phyloP scores from a whole-genome alignment of 2,329 filamentous ascomycete species.

The Verruconis gallopava region DNA sequence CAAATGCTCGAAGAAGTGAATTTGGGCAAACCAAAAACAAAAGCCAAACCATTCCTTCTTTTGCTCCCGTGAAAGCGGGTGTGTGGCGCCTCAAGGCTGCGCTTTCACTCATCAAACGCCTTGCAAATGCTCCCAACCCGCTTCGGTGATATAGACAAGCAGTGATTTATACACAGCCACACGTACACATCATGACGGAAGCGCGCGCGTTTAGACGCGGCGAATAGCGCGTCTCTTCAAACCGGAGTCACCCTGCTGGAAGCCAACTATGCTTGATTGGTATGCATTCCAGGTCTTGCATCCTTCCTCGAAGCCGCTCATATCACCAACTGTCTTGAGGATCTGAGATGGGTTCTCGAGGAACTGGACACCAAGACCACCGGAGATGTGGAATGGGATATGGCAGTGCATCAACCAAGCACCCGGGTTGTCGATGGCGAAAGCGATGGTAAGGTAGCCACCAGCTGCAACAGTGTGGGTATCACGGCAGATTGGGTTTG shows the following conservation, averaged over 20 bases:
- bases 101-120: no score
- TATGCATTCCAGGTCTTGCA: constrained; percentile 18
- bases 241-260: constrained; percentile 7
- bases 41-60: no score
- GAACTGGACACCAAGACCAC: constrained; percentile 12
- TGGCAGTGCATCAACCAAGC: constrained; percentile 19
- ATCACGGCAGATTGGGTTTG: constrained; percentile 23
- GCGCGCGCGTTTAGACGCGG: constrained; percentile 1
- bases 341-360: constrained; percentile 10
- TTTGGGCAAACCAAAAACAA: no score
- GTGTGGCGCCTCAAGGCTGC: no score
- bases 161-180: no score
- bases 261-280: constrained; percentile 1
- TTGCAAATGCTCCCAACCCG: not conserved
- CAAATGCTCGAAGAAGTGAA: no score
- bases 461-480: constrained; percentile 18
- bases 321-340: constrained; percentile 12
- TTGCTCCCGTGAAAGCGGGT: no score
- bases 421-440: constrained; percentile 40
- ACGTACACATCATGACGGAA: not conserved
- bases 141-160: constrained; percentile 1
- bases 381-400: constrained; percentile 12
- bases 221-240: constrained; percentile 6
- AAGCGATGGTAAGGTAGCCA: constrained; percentile 37
- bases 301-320: constrained; percentile 16